Percentiles rank a stretch among this genome's conserved stretches.
Evolutionary conservation across 2,329 filamentous ascomycete genomes (phyloP).

Genomic region (Didymella glomerata): DNA sequence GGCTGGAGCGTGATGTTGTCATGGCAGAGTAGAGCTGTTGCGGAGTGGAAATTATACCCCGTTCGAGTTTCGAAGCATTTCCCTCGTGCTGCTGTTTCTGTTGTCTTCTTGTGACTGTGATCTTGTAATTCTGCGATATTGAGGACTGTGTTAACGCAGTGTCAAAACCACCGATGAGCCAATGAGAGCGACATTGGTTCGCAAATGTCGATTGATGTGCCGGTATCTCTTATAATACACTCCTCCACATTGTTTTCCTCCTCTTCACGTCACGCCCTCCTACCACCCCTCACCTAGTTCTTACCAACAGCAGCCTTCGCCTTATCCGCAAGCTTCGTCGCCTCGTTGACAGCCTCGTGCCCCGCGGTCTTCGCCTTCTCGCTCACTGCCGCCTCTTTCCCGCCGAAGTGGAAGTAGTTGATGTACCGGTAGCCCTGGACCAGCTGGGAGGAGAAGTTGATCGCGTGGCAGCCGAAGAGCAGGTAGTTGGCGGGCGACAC

Average conservation of each 20-base stretch:
- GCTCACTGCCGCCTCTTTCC: constrained; percentile 49
- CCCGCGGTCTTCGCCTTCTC: constrained; percentile 43
- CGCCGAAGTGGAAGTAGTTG: constrained; percentile 65
- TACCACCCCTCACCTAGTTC: background rate
- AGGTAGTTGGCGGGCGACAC: constrained; percentile 72
- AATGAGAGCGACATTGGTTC: no score
- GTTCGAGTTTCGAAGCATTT: background rate
- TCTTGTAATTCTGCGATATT: background rate
- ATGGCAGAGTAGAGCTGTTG: constrained; percentile 40
- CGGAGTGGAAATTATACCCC: constrained; percentile 22
- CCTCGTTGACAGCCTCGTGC: background rate
- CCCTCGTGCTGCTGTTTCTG: background rate
- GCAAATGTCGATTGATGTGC: no score
- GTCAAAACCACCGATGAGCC: no score
- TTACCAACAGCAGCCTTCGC: background rate
- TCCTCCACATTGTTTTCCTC: no score
- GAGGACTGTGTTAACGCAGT: background rate
- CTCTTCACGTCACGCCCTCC: no score
- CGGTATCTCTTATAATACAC: no score
- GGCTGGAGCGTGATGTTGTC: constrained; percentile 38
- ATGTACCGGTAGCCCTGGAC: constrained; percentile 70
- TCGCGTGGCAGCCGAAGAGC: constrained; percentile 71
- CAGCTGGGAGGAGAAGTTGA: constrained; percentile 69
- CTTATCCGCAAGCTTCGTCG: background rate
- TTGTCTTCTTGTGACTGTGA: no score